Evolutionary conservation across 2,329 filamentous ascomycete species (phyloP), one percentile per base, ranked within the genome.

Genomic region (Ophiocordyceps camponoti-floridani): DNA sequence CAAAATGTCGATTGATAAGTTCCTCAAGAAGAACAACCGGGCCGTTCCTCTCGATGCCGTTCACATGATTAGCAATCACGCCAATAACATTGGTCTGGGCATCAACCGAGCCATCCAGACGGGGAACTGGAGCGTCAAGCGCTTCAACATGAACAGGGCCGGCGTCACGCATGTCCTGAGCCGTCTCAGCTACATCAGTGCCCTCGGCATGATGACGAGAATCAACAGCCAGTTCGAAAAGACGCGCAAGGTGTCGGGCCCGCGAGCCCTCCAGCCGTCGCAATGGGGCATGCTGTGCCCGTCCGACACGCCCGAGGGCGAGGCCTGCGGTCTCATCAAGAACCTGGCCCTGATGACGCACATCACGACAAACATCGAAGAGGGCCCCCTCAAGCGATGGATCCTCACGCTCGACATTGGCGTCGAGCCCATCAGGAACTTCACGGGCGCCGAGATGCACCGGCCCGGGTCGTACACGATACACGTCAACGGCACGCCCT

Each of bases 151-250:
- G 91, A 93, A 96, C 58, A 75, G 89, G 58, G 89, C 91, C 19
- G 91, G 91, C 58, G 87, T 98, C 19, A 96, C 93, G 0, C 91
- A 98, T 62, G 87, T 98, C 38, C 70, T 98, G 43, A 96, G 89
- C 63, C 79, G 91, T 50, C 70, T 98, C 45, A 96, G 89, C 62
- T 98, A 96, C 58, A 95, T 98, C 60, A 84, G 83, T 50, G 91
- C 91, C 27, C 75, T 98, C 27, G 93, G 93, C 49, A 98, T 98
- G 93, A 98, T 98, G 91, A 98, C 91, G 13, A 76, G 91, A 61
- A 96, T 98, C 56, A 91, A 83, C 61, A 93, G 84, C 72, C 91
- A 98, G 66, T 98, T 98, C 56, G 91, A 98, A 60, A 98, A 98
- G 72, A 96, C 91, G 2, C 72, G 91, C 53, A 98, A 98, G 63